Evolutionary conservation across 148 eudicot genomes (phyloP), one percentile per base, ranked within the genome.

Genomic region (Rhododendron ferrugineum): DNA sequence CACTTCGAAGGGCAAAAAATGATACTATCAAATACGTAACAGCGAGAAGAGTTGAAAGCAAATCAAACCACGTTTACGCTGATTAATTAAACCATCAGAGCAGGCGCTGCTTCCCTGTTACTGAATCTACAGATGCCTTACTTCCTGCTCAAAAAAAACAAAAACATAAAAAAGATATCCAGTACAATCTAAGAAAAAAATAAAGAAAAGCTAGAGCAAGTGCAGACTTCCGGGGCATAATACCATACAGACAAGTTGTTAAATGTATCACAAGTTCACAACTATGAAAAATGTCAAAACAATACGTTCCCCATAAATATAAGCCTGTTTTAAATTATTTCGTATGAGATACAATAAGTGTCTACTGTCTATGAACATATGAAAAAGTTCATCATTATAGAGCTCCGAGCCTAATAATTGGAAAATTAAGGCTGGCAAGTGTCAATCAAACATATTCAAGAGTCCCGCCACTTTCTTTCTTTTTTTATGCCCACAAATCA

Each of bases 91-190:
- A 84, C 81, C 68, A 42, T 90, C 86, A 91, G 84, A 90, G 93
- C 49, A 91, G 86, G 49, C 91, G 90, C 64, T 84, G 82, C 82
- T 89, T 88, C 73, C 93, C 93, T 1, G 93, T 89, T 52, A 91
- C 88, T 82, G 93, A 90, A 88, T 91, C 93, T 58, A 91, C 86
- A n/a, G 87, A 83, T 5, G 90, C 85, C 79, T 87, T 90, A 54
- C 75, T 81, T 56, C 93, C 93, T 91, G 92, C 74, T 84, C 86
- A 74, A 60, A 40, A 44, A 44, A 22, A 20, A 47, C 11, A 64
- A 2, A 52, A 70, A 14, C 4, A 18, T 2, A 14, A 6, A 20
- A 15, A 7, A 49, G 42, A 50, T 6, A 58, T 74, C 34, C 78
- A 62, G 68, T 56, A 58, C 37, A 26, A 10, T 9, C 47, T 3